Percentiles rank a stretch among this genome's conserved stretches.
Evolutionary conservation across 2,329 filamentous ascomycete genomes (phyloP).

Genomic region (Phialophora verrucosa): DNA sequence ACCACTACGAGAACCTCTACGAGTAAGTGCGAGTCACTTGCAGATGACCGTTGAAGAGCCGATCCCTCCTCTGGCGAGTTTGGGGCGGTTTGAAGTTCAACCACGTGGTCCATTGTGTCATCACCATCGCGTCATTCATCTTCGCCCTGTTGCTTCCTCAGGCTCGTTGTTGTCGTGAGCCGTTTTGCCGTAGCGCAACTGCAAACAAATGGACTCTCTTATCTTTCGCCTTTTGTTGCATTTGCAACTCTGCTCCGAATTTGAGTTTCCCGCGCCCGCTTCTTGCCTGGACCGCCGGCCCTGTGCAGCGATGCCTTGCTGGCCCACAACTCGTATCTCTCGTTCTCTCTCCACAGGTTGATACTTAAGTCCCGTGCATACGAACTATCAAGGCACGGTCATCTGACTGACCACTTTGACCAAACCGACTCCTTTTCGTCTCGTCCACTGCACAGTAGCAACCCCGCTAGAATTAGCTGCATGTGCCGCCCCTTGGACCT

Average conservation of each 20-base stretch:
- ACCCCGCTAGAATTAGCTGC: constrained; percentile 17
- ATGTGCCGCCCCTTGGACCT: neutral
- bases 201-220: neutral
- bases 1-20: no score
- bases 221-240: neutral
- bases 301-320: neutral
- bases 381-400: neutral
- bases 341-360: neutral
- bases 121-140: neutral
- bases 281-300: neutral
- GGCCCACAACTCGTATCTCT: neutral
- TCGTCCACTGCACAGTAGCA: neutral
- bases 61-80: neutral
- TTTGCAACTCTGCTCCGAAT: neutral
- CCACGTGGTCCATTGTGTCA: neutral
- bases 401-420: neutral
- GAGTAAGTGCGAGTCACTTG: neutral
- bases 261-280: neutral
- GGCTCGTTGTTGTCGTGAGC: neutral
- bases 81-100: neutral
- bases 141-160: no score
- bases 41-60: neutral
- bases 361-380: constrained; percentile 12
- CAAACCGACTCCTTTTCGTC: neutral
- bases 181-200: neutral